phyloP scores from a whole-genome alignment of 495 filamentous ascomycete genomes.

The Thermochaetoides thermophila region DNA sequence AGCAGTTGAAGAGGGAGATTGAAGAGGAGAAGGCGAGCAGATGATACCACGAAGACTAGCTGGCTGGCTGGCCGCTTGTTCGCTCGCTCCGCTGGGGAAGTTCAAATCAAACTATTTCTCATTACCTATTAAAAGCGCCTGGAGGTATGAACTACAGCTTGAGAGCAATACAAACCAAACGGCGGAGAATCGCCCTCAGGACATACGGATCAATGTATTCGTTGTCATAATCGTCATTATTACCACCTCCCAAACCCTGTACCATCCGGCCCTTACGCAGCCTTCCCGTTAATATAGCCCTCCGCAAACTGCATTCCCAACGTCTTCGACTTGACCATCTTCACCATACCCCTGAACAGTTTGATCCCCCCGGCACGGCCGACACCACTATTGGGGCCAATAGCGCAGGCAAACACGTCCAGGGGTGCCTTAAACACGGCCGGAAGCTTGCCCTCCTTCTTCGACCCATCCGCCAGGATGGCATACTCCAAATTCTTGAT shows the following conservation, averaged over 20 bases:
- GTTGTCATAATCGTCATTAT: too few relatives aligned
- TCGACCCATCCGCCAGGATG: slow-evolving; percentile 22
- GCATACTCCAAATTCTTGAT: slow-evolving; percentile 33
- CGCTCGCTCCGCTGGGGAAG: too few relatives aligned
- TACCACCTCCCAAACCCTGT: too few relatives aligned
- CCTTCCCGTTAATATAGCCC: slow-evolving; percentile 24
- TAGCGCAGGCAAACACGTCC: slow-evolving; percentile 26
- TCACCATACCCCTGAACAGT: slow-evolving; percentile 25
- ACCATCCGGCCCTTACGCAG: too few relatives aligned
- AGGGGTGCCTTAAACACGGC: too few relatives aligned
- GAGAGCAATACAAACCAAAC: too few relatives aligned
- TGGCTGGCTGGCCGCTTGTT: not conserved
- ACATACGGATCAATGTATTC: too few relatives aligned
- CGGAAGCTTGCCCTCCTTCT: slow-evolving; percentile 23
- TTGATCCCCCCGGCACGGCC: slow-evolving; percentile 25
- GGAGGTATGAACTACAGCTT: too few relatives aligned
- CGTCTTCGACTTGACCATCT: slow-evolving; percentile 27
- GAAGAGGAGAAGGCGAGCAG: slow-evolving; percentile 47
- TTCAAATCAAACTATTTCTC: too few relatives aligned
- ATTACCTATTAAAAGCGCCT: too few relatives aligned
- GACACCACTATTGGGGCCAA: slow-evolving; percentile 25
- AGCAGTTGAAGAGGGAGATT: slow-evolving; percentile 42
- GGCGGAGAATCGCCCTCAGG: too few relatives aligned
- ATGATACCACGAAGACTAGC: slow-evolving; percentile 7
- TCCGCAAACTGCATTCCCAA: slow-evolving; percentile 20